phyloP scores from a whole-genome alignment of 345 rosid species.

The Eucalyptus cloeziana region DNA sequence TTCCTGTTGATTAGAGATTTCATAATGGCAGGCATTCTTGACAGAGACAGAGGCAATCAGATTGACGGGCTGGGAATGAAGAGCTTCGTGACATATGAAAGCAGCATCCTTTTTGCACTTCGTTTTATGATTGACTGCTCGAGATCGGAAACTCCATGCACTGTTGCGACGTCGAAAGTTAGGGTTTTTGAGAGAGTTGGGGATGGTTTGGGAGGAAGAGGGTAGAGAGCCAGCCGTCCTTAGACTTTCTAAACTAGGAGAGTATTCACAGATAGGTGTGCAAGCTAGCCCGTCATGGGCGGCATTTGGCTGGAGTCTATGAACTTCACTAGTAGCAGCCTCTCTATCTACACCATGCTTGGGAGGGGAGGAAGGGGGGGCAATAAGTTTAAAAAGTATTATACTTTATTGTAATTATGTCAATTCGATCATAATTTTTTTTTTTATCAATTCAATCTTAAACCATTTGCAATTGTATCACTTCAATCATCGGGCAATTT shows the following conservation, averaged over 20 bases:
- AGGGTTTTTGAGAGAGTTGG: not conserved
- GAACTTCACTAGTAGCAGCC: not conserved
- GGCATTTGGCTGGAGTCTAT: not conserved
- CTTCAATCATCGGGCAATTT: rapidly evolving
- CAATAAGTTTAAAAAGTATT: no score
- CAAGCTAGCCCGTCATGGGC: not conserved
- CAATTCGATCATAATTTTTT: no score
- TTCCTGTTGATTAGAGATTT: not conserved
- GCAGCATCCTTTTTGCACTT: slow-evolving; percentile 84
- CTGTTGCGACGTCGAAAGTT: not conserved
- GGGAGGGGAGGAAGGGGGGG: not conserved
- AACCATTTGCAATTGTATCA: rapidly evolving
- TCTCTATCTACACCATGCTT: not conserved
- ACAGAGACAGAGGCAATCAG: slow-evolving; percentile 53
- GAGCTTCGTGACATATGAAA: slow-evolving; percentile 85
- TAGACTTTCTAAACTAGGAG: not conserved
- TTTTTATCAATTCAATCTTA: no score
- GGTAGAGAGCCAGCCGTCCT: not conserved
- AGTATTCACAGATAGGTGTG: not conserved
- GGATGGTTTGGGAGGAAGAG: not conserved
- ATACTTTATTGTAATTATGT: rapidly evolving
- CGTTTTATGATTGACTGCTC: slow-evolving; percentile 84
- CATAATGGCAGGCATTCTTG: slow-evolving; percentile 50
- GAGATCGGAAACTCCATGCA: not conserved
- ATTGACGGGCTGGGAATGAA: slow-evolving; percentile 82